phyloP scores from a whole-genome alignment of 2,329 filamentous ascomycete genomes.

The Paecilomyces niveus region DNA sequence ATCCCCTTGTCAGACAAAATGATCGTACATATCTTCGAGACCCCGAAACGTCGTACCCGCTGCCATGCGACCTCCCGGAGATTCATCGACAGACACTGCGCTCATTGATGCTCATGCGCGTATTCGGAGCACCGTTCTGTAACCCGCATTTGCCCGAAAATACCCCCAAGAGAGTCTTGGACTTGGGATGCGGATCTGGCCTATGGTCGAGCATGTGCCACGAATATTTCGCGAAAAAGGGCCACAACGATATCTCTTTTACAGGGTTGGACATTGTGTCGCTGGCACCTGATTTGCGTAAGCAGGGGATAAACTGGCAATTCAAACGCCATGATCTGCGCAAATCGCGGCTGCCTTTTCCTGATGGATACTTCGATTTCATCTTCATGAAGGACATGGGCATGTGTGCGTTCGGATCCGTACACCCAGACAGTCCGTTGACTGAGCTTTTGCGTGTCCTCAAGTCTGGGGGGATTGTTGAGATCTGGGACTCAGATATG shows the following conservation, averaged over 20 bases:
- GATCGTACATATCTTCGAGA: constrained; percentile 79
- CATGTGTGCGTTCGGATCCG: constrained; percentile 54
- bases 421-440: constrained; percentile 48
- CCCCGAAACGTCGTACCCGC: constrained; percentile 64
- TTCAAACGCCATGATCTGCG: constrained; percentile 86
- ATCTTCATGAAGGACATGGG: constrained; percentile 82
- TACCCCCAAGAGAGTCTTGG: constrained; percentile 70
- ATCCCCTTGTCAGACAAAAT: constrained; percentile 64
- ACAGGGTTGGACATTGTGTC: constrained; percentile 77
- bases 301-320: constrained; percentile 74
- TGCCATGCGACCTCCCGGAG: constrained; percentile 81
- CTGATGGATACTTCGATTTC: constrained; percentile 74
- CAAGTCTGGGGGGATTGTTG: constrained; percentile 68
- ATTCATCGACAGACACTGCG: constrained; percentile 80
- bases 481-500: constrained; percentile 87
- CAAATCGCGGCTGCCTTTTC: constrained; percentile 67
- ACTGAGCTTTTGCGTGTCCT: constrained; percentile 74
- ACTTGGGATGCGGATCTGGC: constrained; percentile 79
- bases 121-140: constrained; percentile 75
- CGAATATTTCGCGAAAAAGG: constrained; percentile 64
- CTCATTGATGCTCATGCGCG: constrained; percentile 70
- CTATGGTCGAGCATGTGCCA: constrained; percentile 89
- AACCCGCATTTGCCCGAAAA: constrained; percentile 59
- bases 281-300: constrained; percentile 56
- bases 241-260: constrained; percentile 65